Base-by-base conservation (phyloP, 139 green algal genomes). In the Chlorella sp. region DNA sequence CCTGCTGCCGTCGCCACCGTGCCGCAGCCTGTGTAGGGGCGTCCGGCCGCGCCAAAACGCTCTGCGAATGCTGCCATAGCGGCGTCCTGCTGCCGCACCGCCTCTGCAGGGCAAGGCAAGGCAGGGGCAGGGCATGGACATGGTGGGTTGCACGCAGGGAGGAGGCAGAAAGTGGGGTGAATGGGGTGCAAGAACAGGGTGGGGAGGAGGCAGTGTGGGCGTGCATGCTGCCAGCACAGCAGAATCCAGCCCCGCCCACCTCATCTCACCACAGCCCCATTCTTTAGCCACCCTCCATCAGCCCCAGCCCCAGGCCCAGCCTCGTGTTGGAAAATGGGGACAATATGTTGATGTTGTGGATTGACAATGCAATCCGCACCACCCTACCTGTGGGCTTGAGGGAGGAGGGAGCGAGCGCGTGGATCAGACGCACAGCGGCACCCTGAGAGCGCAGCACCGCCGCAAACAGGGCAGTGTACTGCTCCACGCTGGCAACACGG, bases 401-500 rank as follows among this genome's bases (percentile, higher is more conserved):
- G 18, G 91, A 39, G 34, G 42, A 83, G 1, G 91, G 87, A 19
- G 89, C 32, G 81, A 93, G 81, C 37, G 40, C 48, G 28, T 53
- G 36, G 19, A 96, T 90, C 48, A 91, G 75, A 37, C 96, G 92
- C 36, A 90, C 92, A 24, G 91, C 73, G 48, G 93, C 89, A 68
- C 96, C 97, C 37, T 95, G 88, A 0, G 90, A 91, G 12, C 97
- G 88, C 73, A 97, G 91, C 80, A 96, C 53, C 19, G 96, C 96
- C 42, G 97, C 95, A 92, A 97, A 97, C 37, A 98, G 80, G 32
- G 86, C 90, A 21, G 89, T 89, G 82, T 98, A 91, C 87, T 95
- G 82, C 93, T 97, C 96, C 24, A 87, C 88, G 0, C 53, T 91
- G 36, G 94, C 94, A 7, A 64, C 22, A 69, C 64, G 24, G 69